Conservation (phyloP, 1,284 basidiomycete genomes). For the Microbotryum silenes-acaulis region DNA sequence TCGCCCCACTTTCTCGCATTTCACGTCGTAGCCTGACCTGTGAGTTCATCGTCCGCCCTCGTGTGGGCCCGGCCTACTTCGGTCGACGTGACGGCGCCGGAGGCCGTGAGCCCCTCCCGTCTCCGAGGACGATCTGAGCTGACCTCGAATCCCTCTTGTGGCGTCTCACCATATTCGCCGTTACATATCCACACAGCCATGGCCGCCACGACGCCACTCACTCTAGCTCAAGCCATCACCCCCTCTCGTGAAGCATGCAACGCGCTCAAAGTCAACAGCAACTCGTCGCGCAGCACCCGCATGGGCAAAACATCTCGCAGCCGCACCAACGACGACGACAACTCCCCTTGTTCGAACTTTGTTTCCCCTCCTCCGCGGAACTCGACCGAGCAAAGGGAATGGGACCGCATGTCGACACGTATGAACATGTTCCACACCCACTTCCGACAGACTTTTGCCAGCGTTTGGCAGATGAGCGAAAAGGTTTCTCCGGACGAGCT, state of each 20-base stretch:
- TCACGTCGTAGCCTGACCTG: no score
- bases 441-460: slow-evolving; percentile 21
- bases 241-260: slow-evolving; percentile 8
- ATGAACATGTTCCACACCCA: slow-evolving; percentile 23
- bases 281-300: not conserved
- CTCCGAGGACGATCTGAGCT: no score
- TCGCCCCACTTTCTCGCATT: no score
- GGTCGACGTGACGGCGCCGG: no score
- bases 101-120: no score
- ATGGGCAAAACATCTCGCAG: not conserved
- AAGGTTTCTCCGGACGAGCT: slow-evolving; percentile 3
- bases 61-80: no score
- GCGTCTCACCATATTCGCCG: no score
- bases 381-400: slow-evolving; percentile 21
- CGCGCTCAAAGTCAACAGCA: not conserved
- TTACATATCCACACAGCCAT: no score
- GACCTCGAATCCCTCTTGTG: no score
- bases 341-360: slow-evolving; percentile 6
- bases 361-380: slow-evolving; percentile 22
- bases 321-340: not conserved
- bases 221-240: slow-evolving; percentile 14
- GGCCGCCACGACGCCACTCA: not conserved
- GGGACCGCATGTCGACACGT: slow-evolving; percentile 10
- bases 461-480: slow-evolving; percentile 6
- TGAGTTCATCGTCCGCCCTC: no score